Evolutionary conservation across 768 basidiomycete species (phyloP).

Genomic region (Panaeolus papilionaceus): DNA sequence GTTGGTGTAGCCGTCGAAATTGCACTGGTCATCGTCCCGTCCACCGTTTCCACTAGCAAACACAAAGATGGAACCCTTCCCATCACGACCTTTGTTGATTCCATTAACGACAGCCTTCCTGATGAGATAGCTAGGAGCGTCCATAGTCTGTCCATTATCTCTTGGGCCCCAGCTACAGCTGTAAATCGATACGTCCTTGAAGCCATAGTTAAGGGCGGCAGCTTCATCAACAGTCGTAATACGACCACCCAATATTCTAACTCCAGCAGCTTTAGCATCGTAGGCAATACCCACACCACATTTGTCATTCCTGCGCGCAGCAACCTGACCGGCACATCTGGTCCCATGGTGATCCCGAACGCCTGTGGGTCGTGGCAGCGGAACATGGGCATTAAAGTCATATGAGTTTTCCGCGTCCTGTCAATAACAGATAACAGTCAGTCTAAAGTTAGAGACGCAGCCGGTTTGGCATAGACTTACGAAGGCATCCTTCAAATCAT

Average conservation of each 20-base stretch:
- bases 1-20: slow-evolving; percentile 99
- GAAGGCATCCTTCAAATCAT: slow-evolving; percentile 90
- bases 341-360: slow-evolving; percentile 95
- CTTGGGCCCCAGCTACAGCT: slow-evolving; percentile 98
- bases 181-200: slow-evolving; percentile 87
- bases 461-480: slow-evolving; percentile 53
- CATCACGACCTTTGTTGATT: slow-evolving; percentile 83
- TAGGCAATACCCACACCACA: slow-evolving; percentile 97
- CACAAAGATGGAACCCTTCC: slow-evolving; percentile 92
- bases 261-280: slow-evolving; percentile 85
- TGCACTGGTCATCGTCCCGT: slow-evolving; percentile 92
- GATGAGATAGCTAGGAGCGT: slow-evolving; percentile 88
- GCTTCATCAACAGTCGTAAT: slow-evolving; percentile 97
- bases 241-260: slow-evolving; percentile 92
- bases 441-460: slow-evolving; percentile 2
- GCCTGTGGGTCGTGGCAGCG: slow-evolving; percentile 83
- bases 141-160: slow-evolving; percentile 93
- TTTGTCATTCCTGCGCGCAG: slow-evolving; percentile 87
- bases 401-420: slow-evolving; percentile 88
- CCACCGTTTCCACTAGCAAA: slow-evolving; percentile 98
- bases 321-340: slow-evolving; percentile 96
- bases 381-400: slow-evolving; percentile 94
- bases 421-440: neutral
- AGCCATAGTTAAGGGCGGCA: slow-evolving; percentile 91
- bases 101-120: slow-evolving; percentile 94